Evolutionary conservation across 164 flowering plant species (phyloP), one percentile per base, ranked within the genome.

Genomic region (Piper longum): DNA sequence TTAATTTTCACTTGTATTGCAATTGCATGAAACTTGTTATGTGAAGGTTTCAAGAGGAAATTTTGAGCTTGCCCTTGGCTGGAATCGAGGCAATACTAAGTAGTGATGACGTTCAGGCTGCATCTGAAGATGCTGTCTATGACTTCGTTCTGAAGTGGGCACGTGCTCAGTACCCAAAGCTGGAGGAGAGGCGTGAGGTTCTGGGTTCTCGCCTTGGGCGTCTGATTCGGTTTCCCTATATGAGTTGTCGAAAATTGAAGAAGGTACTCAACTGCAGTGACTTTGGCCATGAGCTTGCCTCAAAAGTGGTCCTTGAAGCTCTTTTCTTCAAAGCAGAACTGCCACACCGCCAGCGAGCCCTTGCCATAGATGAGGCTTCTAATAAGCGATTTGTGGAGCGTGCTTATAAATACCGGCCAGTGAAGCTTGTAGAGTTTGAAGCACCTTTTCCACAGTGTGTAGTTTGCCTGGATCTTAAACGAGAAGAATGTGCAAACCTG

Each of bases 331-430:
- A 90, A 72, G 87, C 96, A 3, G 98, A 93, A 64, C 83, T 86
- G 4, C 96, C 97, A 1, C 92, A 90, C 43, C 66, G 71, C 40
- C 71, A 69, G 63, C 67, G 67, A 8, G 44, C 62, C 2, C 63
- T 69, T 17, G 67, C 57, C 54, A 40, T 66, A 1, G 67, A 63
- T 57, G 71, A 69, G 9, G 26, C 62, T 43, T 13, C 81, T 41
- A 79, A 68, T 66, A 91, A 81, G 36, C 89, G 85, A 16, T 88
- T 80, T 67, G 78, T 82, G 51, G 98, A 93, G 65, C 80, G 98
- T 11, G 88, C 96, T 6, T 93, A 93, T 85, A 93, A 93, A 78
- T 93, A 93, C 67, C 80, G 98, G 7, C 98, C 98, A 3, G 89
- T 93, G 9, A 93, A 93, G 75, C 86, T 90, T n/a, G 83, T 90